These are phyloP conservation scores for Eucalyptus guilfoylei DNA, from an alignment of 345 rosid species.

Conservation along the genomic window DNA sequence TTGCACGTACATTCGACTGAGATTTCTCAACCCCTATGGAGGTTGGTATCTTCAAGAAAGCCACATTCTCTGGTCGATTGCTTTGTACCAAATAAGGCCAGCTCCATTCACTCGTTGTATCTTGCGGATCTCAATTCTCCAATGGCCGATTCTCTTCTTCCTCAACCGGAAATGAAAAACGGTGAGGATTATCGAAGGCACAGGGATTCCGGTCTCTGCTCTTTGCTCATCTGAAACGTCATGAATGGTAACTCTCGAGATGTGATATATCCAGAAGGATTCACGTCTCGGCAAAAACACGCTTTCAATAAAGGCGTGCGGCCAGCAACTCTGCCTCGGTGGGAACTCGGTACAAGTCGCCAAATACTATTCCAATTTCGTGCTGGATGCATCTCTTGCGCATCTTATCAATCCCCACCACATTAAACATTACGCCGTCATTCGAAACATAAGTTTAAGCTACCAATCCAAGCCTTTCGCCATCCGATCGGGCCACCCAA, in stretches of 20 bases:
- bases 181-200: neutral
- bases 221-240: neutral
- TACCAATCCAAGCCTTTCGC: neutral
- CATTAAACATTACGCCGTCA: neutral
- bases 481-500: neutral
- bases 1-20: neutral
- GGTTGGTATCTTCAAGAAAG: neutral
- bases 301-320: neutral
- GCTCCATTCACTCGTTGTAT: neutral
- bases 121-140: neutral
- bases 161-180: neutral
- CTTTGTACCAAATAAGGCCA: neutral
- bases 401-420: neutral
- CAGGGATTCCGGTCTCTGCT: neutral
- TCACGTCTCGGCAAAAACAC: neutral
- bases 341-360: neutral
- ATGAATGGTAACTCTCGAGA: neutral
- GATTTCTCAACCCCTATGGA: neutral
- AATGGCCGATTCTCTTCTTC: neutral
- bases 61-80: neutral
- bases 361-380: neutral
- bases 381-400: neutral
- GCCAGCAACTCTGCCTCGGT: neutral
- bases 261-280: neutral
- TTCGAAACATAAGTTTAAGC: neutral